Conservation (phyloP, 192 early-diverging fungal species). For the Nowakowskiella sp. region DNA sequence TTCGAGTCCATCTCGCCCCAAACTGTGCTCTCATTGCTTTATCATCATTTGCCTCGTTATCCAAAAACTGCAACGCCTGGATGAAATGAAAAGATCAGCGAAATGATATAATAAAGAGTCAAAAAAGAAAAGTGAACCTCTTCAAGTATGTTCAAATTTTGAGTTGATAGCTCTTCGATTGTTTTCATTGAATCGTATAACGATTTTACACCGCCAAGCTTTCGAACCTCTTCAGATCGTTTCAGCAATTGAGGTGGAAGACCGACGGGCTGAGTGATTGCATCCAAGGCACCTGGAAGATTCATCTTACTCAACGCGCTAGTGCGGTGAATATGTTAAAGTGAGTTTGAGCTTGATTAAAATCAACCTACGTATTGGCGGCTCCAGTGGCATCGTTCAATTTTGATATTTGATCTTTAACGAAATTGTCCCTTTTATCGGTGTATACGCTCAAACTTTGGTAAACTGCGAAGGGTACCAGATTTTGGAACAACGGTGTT, state of each 20-base stretch:
- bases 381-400: slow-evolving; percentile 62
- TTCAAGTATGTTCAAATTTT: slow-evolving; percentile 52
- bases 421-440: slow-evolving; percentile 69
- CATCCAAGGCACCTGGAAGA: slow-evolving; percentile 62
- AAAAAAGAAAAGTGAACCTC: slow-evolving; percentile 44
- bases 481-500: slow-evolving; percentile 68
- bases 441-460: slow-evolving; percentile 80
- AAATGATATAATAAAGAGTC: slow-evolving; percentile 22
- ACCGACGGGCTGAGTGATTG: slow-evolving; percentile 65
- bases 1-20: slow-evolving; percentile 49
- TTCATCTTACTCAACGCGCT: slow-evolving; percentile 62
- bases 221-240: slow-evolving; percentile 66
- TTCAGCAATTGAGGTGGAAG: slow-evolving; percentile 62
- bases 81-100: slow-evolving; percentile 27
- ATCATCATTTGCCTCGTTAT: slow-evolving; percentile 65
- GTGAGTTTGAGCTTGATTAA: neutral
- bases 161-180: slow-evolving; percentile 40
- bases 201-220: slow-evolving; percentile 56
- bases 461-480: slow-evolving; percentile 88
- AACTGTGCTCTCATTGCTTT: slow-evolving; percentile 49
- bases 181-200: slow-evolving; percentile 60
- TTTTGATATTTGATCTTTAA: slow-evolving; percentile 55
- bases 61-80: slow-evolving; percentile 54
- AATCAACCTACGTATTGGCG: slow-evolving; percentile 46
- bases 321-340: slow-evolving; percentile 1